Base-by-base conservation (phyloP, 2,329 filamentous ascomycete genomes). In the Orbilia brochopaga region DNA sequence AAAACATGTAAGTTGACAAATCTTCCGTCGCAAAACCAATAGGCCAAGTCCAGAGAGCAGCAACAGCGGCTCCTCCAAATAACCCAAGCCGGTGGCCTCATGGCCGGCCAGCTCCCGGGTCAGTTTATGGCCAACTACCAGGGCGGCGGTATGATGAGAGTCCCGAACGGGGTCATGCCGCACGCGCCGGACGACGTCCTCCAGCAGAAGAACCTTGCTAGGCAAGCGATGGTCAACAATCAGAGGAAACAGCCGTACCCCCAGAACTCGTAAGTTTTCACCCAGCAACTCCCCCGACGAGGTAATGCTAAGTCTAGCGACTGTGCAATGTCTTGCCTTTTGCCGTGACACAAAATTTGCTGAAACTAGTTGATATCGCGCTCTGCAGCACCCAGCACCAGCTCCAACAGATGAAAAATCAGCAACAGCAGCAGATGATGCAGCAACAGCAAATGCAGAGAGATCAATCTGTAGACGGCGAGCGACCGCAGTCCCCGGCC, bases 41-140 rank as follows among this genome's bases (percentile, higher is more conserved):
- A 60, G 64, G 67, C 88, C 89, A 69, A 79, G 90, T 78, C 87
- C 88, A 77, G 94, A 79, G 88, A 87, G 75, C 84, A 88, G 64
- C 88, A 92, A 77, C 89, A 91, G 66, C 83, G 96, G 79, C 83
- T 94, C 75, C 89, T 90, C 75, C 85, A 86, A 74, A 87, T 91
- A 80, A 87, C 75, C 30, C 74, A 75, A 56, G 74, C 73, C 11
- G 59, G 75, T 27, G 73, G 75, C 51, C 52, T 67, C 8, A 64
- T 64, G 56, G 52, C 79, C 32, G 75, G 76, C 15, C 70, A 75
- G 52, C 74, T 77, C 23, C 73, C 73, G 4, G 73, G 69, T 17
- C 73, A 75, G 51, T 64, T 75, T 52, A 74, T 76, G 60, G 70
- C 73, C 8, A 51, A 59, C 15, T 77, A 76, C 44, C 67, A 69